Evolutionary conservation across 1,284 basidiomycete genomes (phyloP), one percentile per base, ranked within the genome.

Genomic region (Moesziomyces aphidis): DNA sequence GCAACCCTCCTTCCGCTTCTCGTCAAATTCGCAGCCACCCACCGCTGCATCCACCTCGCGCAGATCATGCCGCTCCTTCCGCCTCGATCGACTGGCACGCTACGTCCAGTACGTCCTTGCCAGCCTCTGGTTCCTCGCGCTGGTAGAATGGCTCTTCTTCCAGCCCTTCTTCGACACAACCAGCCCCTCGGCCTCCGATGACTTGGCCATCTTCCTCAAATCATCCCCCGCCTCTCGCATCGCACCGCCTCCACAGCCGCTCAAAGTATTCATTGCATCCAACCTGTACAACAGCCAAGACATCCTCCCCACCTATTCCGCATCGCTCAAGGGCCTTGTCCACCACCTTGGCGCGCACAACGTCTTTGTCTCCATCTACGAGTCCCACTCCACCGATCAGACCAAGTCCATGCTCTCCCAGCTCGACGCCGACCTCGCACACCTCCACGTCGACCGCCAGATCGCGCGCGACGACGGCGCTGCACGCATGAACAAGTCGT

Each of bases 341-440:
- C 26, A 69, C 11, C 57, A 57, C 1, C 85, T 90, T 39, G 89
- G 89, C 10, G 68, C 83, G 4, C 85, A 86, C 49, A 88, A 89
- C 52, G 87, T 88, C 19, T 90, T 87, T 70, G 85, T 90, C 6
- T 89, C 89, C n/a, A 85, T 90, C 55, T 86, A 89, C 73, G 89
- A 90, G 79, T 88, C 87, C 55, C 86, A 88, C 73, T 89, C 88
- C 36, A 50, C 63, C 36, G 89, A 90, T 74, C 68, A 70, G 2
- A 87, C 88, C 1, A 85, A 87, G 9, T 68, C 79, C 5, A 82
- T 88, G 51, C 85, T 89, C 2, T 69, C 79, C 48, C 73, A 80
- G 4, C 85, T 88, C 48, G 83, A 86, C 26, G 54, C 44, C 0
- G 76, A 81, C 19, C 83, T 89, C 13, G 73, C 36, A 6, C 50